Conservation (phyloP, 257 asterid species). For the Jacaranda copaia region DNA sequence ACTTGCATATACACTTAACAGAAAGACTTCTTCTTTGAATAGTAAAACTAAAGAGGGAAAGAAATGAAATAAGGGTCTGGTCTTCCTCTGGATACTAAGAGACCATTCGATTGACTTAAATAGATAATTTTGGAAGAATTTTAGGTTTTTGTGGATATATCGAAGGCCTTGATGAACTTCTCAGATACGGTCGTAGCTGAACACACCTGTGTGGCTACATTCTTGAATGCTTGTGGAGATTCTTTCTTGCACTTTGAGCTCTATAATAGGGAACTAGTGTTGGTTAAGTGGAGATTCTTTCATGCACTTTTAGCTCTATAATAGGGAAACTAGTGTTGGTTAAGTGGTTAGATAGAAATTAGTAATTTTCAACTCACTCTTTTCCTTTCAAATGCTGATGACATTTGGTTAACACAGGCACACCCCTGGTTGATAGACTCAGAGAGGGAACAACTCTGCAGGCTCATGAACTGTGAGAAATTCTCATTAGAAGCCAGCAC, state of each 20-base stretch:
- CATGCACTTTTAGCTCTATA: too few relatives aligned
- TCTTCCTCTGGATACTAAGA: too few relatives aligned
- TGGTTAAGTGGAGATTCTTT: background rate
- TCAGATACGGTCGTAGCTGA: background rate
- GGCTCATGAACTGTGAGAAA: constrained; percentile 63
- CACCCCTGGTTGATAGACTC: constrained; percentile 59
- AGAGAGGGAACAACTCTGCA: constrained; percentile 59
- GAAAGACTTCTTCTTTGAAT: too few relatives aligned
- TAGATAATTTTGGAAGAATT: too few relatives aligned
- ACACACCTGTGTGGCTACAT: background rate
- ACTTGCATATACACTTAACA: too few relatives aligned
- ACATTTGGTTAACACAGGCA: constrained; percentile 37
- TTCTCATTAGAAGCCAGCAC: constrained; percentile 61
- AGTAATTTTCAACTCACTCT: background rate
- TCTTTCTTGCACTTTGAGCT: background rate
- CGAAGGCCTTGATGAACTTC: background rate
- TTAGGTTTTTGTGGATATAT: background rate
- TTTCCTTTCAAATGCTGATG: background rate
- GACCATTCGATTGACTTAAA: too few relatives aligned
- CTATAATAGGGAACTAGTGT: background rate
- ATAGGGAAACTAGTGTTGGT: background rate
- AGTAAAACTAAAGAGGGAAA: too few relatives aligned
- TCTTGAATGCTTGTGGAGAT: background rate
- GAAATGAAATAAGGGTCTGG: too few relatives aligned
- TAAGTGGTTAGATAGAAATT: background rate